phyloP scores from a whole-genome alignment of 805 yeast species.

The Candida germanica region DNA sequence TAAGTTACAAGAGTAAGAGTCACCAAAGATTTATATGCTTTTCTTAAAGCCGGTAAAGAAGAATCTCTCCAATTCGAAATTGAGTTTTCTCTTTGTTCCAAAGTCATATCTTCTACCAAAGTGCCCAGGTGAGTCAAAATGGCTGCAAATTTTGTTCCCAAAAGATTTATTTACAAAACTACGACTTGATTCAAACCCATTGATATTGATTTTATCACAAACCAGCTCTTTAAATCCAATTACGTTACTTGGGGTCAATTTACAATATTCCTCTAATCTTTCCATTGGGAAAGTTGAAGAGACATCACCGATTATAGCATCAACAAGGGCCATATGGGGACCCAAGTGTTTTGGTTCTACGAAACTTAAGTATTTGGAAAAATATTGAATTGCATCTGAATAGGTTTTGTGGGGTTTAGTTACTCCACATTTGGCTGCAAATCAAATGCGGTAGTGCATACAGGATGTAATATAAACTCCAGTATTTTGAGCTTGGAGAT shows the following conservation, averaged over 20 bases:
- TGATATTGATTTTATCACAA: conserved; percentile 12
- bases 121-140: conserved; percentile 30
- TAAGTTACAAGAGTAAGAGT: conserved; percentile 25
- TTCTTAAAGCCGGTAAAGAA: conserved; percentile 31
- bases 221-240: conserved; percentile 24
- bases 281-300: conserved; percentile 24
- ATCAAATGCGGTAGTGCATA: no score
- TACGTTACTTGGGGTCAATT: conserved; percentile 26
- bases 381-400: no score
- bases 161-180: conserved; percentile 20
- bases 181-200: conserved; percentile 19
- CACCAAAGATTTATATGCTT: conserved; percentile 29
- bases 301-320: conserved; percentile 31
- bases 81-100: conserved; percentile 29
- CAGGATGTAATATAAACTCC: no score
- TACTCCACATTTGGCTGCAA: no score
- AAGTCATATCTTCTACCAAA: conserved; percentile 34
- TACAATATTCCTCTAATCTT: conserved; percentile 28
- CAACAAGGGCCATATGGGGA: conserved; percentile 27
- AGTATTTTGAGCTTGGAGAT: no score
- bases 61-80: conserved; percentile 42
- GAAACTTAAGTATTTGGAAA: no score
- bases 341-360: conserved; percentile 5
- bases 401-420: no score
- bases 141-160: conserved; percentile 29